Base-by-base conservation (phyloP, 2,329 filamentous ascomycete genomes). In the Trichophyton rubrum region DNA sequence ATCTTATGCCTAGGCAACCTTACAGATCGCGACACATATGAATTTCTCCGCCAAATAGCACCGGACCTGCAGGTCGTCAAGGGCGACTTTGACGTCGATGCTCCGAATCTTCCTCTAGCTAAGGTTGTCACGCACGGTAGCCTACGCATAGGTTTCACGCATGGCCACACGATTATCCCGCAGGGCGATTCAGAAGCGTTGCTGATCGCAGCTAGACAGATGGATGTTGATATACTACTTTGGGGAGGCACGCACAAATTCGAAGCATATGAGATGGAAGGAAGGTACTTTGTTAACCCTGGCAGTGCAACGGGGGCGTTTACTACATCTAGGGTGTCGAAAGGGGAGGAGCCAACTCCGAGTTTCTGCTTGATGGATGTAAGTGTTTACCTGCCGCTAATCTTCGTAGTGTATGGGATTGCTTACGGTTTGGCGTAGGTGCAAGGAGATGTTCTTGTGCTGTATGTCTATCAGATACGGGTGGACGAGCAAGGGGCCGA, bases 351-450 rank as follows among this genome's bases (percentile, higher is more conserved):
- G 60, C 88, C 87, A 24, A 86, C 85, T 61, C 92, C 92, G 27
- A 96, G 90, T 72, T 96, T 97, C 75, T 96, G 93, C 70, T 77
- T 97, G 73, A 96, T 97, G 92, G 92, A 97, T 82, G 91, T 96
- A 74, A 78, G 90, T 86, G 30, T 53, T 60, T 58, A 49, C 58
- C 7, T n/a, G 17, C 20, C 43, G 3, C 60, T 27, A 45, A 30
- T 53, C 30, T 40, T 59, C 24, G 20, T 59, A 40, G 9, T 7
- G 9, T 20, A 38, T 17, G 8, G 0, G 17, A 9, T 59, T 59
- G 20, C 20, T 43, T 15, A n/a, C 22, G 2, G 58, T 57, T 62
- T 47, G 53, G 43, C 66, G 63, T 67, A 95, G 90, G 89, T 95
- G 40, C 92, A 97, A 82, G 92, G 92, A 35, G 95, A 96, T 72